phyloP scores from a whole-genome alignment of 441 rosid genomes.

The Breynia disticha region DNA sequence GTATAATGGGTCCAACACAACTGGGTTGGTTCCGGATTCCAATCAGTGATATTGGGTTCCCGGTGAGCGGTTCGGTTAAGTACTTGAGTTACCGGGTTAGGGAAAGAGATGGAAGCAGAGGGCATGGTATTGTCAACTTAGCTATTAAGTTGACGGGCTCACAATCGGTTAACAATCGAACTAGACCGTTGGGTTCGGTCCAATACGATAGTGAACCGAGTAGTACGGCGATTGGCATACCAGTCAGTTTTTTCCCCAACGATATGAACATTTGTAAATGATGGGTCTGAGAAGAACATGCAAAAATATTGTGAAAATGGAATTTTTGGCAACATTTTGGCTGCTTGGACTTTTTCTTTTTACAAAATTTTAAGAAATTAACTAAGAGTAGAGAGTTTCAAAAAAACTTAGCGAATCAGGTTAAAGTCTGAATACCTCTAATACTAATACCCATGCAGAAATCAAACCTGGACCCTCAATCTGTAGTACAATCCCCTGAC shows the following conservation, averaged over 20 bases:
- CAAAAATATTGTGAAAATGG: too few species aligned
- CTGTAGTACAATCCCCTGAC: too few species aligned
- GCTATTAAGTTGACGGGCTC: slow-evolving; percentile 25
- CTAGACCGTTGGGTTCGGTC: neutral
- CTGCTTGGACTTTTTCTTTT: too few species aligned
- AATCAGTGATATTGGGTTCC: slow-evolving; percentile 27
- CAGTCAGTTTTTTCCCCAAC: slow-evolving; percentile 10
- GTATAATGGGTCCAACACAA: slow-evolving; percentile 20
- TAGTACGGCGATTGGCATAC: slow-evolving; percentile 37
- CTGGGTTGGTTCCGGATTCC: slow-evolving; percentile 62
- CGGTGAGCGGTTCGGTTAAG: slow-evolving; percentile 23
- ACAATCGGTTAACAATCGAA: neutral
- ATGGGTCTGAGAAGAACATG: neutral
- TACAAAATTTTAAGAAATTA: too few species aligned
- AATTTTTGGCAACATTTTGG: too few species aligned
- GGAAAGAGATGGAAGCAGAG: slow-evolving; percentile 40
- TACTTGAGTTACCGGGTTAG: slow-evolving; percentile 44
- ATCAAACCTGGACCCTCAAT: too few species aligned
- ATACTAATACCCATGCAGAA: too few species aligned
- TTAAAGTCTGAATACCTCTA: too few species aligned
- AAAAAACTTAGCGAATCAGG: too few species aligned
- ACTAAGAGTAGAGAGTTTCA: too few species aligned
- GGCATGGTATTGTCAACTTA: slow-evolving; percentile 38
- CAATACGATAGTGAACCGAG: slow-evolving; percentile 9
- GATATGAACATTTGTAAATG: slow-evolving; percentile 5